Conservation (phyloP, 177 flowering plant genomes). For the Vitis hybrid region DNA sequence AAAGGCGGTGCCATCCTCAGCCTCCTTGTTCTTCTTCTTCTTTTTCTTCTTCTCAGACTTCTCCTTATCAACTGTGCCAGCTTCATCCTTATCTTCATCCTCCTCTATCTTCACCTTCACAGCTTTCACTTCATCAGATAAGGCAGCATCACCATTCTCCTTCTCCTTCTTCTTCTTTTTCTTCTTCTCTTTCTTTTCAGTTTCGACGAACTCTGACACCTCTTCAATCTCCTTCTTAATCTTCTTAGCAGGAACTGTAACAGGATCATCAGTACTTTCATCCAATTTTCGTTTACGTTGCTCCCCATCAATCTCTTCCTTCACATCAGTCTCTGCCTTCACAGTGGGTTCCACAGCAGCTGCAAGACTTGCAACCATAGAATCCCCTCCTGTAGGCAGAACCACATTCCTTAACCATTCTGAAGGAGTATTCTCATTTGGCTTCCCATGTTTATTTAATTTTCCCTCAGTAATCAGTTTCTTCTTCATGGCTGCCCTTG, state of each 20-base stretch:
- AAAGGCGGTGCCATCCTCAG: conserved; percentile 17
- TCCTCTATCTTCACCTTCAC: conserved; percentile 37
- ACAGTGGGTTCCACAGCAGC: conserved; percentile 36
- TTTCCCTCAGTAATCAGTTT: conserved; percentile 73
- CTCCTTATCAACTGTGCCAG: conserved; percentile 17
- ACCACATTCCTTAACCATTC: conserved; percentile 86
- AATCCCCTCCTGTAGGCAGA: conserved; percentile 71
- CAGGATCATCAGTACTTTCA: conserved; percentile 36
- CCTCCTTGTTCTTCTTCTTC: conserved; percentile 39
- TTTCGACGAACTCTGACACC: conserved; percentile 17
- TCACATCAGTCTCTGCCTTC: conserved; percentile 26
- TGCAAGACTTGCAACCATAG: conserved; percentile 63
- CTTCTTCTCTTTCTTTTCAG: conserved; percentile 28
- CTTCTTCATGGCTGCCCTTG: conserved; percentile 89
- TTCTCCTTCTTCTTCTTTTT: conserved; percentile 31
- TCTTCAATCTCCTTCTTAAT: conserved; percentile 7
- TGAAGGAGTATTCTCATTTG: conserved; percentile 69
- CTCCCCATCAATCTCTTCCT: conserved; percentile 36
- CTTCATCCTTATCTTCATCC: conserved; percentile 19
- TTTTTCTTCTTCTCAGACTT: conserved; percentile 38
- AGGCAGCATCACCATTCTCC: conserved; percentile 12
- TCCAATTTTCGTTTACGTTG: conserved; percentile 47
- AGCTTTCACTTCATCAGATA: conserved; percentile 5
- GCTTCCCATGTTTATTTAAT: conserved; percentile 85
- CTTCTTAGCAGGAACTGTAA: conserved; percentile 38